A percentile compares a stretch with the other conserved stretches of the same genome.
Evolutionary conservation across 2,329 filamentous ascomycete species (phyloP).

Genomic region (Aspergillus nomiae): DNA sequence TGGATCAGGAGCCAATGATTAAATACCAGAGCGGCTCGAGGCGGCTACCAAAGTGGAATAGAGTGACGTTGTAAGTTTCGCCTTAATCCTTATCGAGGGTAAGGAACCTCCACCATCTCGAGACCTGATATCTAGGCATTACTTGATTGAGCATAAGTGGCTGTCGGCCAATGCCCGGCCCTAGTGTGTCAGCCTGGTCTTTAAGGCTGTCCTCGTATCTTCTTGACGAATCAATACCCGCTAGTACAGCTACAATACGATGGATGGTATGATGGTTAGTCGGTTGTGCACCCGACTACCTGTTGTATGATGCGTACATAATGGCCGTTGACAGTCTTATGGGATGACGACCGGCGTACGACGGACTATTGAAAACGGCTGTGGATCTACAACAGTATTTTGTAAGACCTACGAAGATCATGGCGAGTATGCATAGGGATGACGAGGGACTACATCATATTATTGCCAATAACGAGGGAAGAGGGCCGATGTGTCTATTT

Average conservation of each 20-base stretch:
- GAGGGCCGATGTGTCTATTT: not conserved
- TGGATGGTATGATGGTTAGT: not conserved
- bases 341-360: not conserved
- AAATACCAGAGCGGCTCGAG: slow-evolving; percentile 1
- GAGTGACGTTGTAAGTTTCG: slow-evolving; percentile 19
- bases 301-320: slow-evolving; percentile 7
- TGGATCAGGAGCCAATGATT: slow-evolving; percentile 13
- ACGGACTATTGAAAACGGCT: slow-evolving; percentile 1
- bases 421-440: slow-evolving; percentile 2
- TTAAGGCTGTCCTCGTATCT: slow-evolving; percentile 7
- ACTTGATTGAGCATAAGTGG: slow-evolving; percentile 9
- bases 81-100: slow-evolving; percentile 15
- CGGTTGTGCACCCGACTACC: not conserved
- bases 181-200: slow-evolving; percentile 8
- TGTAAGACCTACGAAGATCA: slow-evolving; percentile 1
- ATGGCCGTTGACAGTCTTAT: not conserved
- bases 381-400: not conserved
- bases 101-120: slow-evolving; percentile 7
- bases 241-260: not conserved
- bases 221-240: not conserved
- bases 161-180: slow-evolving; percentile 14
- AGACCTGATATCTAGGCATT: slow-evolving; percentile 10
- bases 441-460: not conserved
- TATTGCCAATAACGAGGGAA: not conserved
- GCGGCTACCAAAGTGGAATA: slow-evolving; percentile 16